Conservation (phyloP, 495 filamentous ascomycete genomes). For the Antarctomyces pellizariae region DNA sequence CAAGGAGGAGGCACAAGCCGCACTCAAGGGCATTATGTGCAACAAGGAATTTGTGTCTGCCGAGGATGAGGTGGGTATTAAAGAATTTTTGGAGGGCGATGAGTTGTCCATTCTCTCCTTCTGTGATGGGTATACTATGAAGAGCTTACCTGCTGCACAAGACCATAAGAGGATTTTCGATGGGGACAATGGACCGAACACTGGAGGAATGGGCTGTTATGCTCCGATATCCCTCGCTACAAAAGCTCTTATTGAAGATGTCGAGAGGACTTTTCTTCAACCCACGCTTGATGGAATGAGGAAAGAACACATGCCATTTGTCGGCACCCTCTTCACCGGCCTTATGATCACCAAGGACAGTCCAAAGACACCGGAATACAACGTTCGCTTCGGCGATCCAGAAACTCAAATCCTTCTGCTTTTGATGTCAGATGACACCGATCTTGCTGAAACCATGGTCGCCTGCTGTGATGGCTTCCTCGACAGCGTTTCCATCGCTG, state of each 20-base stretch:
- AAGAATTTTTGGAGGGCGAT: slow-evolving; percentile 75
- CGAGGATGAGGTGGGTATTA: slow-evolving; percentile 79
- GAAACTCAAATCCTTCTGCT: slow-evolving; percentile 80
- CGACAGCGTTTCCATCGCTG: slow-evolving; percentile 38
- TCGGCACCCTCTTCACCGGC: slow-evolving; percentile 76
- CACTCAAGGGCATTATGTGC: slow-evolving; percentile 69
- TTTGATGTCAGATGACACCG: slow-evolving; percentile 49
- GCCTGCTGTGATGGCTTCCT: slow-evolving; percentile 57
- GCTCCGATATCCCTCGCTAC: slow-evolving; percentile 65
- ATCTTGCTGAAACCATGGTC: slow-evolving; percentile 70
- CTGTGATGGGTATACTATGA: slow-evolving; percentile 66
- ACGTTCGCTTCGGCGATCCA: slow-evolving; percentile 83
- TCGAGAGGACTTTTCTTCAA: slow-evolving; percentile 57
- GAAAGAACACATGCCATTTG: slow-evolving; percentile 51
- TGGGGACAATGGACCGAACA: slow-evolving; percentile 75
- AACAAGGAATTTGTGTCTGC: slow-evolving; percentile 68
- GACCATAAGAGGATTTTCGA: slow-evolving; percentile 88
- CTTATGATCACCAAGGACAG: slow-evolving; percentile 78
- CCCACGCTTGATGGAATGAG: slow-evolving; percentile 72
- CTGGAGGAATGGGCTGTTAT: slow-evolving; percentile 93
- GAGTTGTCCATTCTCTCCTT: slow-evolving; percentile 80
- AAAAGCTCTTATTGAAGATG: slow-evolving; percentile 40
- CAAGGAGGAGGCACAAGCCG: slow-evolving; percentile 55
- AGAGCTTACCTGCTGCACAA: slow-evolving; percentile 65
- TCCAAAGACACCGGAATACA: slow-evolving; percentile 79